Percentiles rank a stretch among this genome's conserved stretches.
phyloP scores from a whole-genome alignment of 1,139 yeast genomes.

The Blastobotrys malaysiensis region DNA sequence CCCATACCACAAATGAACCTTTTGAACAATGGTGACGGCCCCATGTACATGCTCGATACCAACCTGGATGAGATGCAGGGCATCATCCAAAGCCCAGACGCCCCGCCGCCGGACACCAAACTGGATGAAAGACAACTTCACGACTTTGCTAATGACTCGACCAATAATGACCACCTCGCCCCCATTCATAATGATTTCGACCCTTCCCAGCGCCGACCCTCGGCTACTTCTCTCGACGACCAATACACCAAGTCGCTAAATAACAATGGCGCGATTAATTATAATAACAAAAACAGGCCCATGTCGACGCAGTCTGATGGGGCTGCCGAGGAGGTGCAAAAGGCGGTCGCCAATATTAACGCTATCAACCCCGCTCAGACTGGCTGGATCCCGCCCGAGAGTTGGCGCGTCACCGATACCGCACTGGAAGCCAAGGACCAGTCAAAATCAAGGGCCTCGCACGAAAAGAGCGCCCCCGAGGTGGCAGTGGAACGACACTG shows the following conservation, averaged over 20 bases:
- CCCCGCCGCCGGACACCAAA: neutral
- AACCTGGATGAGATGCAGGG: constrained; percentile 50
- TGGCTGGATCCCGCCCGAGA: constrained; percentile 67
- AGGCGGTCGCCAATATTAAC: constrained; percentile 13
- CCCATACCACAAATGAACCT: neutral
- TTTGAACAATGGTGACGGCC: neutral
- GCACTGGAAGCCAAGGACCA: constrained; percentile 7
- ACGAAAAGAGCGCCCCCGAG: constrained; percentile 12
- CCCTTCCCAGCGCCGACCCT: neutral
- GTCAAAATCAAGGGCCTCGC: constrained; percentile 14
- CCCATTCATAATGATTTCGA: neutral
- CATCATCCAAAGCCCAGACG: constrained; percentile 32
- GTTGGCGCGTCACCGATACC: constrained; percentile 55
- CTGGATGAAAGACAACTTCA: neutral
- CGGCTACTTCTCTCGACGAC: neutral
- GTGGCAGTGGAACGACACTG: constrained; percentile 36
- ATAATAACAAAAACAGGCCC: constrained; percentile 5
- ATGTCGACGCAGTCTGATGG: constrained; percentile 6
- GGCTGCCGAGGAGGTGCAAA: constrained; percentile 6
- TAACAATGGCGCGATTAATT: neutral
- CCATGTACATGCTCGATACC: constrained; percentile 37
- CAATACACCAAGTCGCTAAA: neutral
- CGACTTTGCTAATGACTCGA: neutral
- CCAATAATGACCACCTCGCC: neutral
- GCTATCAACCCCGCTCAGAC: constrained; percentile 4